A percentile compares a stretch with the other conserved stretches of the same genome.
Evolutionary conservation across 106 monocot species (phyloP).

Genomic region (Platanthera guangdongensis): DNA sequence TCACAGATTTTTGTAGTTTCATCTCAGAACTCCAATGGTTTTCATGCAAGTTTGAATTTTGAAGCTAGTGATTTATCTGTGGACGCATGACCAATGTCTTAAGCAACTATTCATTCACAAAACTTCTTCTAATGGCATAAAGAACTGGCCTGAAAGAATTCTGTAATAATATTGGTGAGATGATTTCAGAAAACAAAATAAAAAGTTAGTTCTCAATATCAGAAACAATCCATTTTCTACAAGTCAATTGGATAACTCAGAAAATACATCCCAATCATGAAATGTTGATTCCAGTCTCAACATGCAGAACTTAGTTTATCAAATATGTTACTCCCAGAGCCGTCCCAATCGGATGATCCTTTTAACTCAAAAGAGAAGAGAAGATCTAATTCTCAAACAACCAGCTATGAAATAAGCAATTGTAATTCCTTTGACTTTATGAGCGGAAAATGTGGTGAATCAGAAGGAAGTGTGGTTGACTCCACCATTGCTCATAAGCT

Average conservation of each 20-base stretch:
- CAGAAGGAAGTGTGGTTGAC: conserved; percentile 10
- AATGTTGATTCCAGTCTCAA: too few species aligned
- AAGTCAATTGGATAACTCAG: too few species aligned
- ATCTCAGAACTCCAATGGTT: conserved; percentile 40
- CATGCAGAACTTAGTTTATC: too few species aligned
- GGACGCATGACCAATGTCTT: conserved; percentile 11
- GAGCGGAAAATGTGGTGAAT: neutral
- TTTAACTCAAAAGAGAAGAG: too few species aligned
- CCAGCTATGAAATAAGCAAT: too few species aligned
- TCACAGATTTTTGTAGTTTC: conserved; percentile 44
- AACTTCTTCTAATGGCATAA: conserved; percentile 48
- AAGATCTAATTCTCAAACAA: too few species aligned
- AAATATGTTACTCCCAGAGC: too few species aligned
- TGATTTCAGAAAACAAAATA: too few species aligned
- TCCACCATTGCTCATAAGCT: conserved; percentile 3
- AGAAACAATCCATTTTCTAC: too few species aligned
- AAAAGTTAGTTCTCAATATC: too few species aligned
- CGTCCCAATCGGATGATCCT: too few species aligned
- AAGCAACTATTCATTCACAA: conserved; percentile 40
- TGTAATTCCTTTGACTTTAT: conserved; percentile 10
- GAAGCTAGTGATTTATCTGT: conserved; percentile 11
- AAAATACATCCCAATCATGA: too few species aligned
- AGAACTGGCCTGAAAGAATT: conserved; percentile 11
- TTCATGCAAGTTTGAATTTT: neutral
- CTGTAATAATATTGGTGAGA: neutral